These are phyloP conservation scores for Saxispiralis lemnorum DNA, from an alignment of 495 filamentous ascomycete genomes.

Conservation along the genomic window DNA sequence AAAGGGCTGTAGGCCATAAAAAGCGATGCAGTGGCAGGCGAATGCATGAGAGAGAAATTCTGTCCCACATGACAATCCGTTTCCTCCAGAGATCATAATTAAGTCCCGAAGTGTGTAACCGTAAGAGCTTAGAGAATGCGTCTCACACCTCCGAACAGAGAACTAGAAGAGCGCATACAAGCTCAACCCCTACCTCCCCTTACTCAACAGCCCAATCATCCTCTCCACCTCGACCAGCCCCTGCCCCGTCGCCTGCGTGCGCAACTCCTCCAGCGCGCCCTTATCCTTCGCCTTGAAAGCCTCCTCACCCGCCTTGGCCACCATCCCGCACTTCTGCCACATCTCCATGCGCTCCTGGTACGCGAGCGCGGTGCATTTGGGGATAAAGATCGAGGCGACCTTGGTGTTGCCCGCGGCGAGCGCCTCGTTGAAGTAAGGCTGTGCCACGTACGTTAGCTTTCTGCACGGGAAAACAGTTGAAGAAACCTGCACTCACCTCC, in stretches of 20 bases:
- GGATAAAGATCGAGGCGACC: constrained; percentile 64
- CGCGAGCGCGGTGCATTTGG: constrained; percentile 56
- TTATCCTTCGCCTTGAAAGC: constrained; percentile 66
- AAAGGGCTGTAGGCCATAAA: no score
- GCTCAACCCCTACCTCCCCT: constrained; percentile 5
- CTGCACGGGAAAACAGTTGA: no score
- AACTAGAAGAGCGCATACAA: no score
- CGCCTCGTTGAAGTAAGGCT: constrained; percentile 84
- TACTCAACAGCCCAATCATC: constrained; percentile 37
- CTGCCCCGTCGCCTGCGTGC: constrained; percentile 37
- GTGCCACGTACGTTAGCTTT: constrained; percentile 10
- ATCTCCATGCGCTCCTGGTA: constrained; percentile 62
- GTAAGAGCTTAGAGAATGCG: no score
- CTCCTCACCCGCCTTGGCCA: constrained; percentile 81
- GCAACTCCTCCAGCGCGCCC: constrained; percentile 43
- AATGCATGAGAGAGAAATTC: no score
- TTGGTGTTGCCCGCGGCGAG: constrained; percentile 80
- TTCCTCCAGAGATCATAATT: no score
- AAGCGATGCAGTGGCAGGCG: no score
- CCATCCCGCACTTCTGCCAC: constrained; percentile 91
- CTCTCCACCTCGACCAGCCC: constrained; percentile 40
- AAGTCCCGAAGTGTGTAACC: no score
- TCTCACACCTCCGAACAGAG: no score
- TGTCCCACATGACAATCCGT: no score
- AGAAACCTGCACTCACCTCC: constrained; percentile 44